Percentiles rank a stretch among this genome's conserved stretches.
Conservation (phyloP, 1,139 yeast genomes). For the Scheffersomyces parashehatae region DNA sequence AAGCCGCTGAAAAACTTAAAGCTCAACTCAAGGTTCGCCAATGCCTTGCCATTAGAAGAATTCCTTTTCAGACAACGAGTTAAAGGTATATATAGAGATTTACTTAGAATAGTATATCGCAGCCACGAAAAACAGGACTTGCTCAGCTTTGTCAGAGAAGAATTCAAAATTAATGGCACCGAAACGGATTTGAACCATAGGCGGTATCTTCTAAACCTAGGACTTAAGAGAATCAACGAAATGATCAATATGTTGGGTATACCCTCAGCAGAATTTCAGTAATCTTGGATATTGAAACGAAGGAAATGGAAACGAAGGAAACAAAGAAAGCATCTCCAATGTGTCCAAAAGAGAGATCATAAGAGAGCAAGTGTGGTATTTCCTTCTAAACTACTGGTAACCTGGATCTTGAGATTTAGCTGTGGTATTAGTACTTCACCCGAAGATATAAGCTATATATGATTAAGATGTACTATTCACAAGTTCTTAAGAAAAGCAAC, state of each 20-base stretch:
- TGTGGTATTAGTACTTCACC: no score
- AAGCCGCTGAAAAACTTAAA: no score
- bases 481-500: not conserved
- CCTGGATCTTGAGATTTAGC: no score
- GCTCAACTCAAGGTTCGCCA: not conserved
- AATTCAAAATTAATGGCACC: constrained; percentile 30
- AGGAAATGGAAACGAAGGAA: no score
- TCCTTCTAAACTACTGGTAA: no score
- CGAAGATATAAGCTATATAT: not conserved
- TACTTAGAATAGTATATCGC: constrained; percentile 34
- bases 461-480: not conserved
- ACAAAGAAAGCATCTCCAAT: no score
- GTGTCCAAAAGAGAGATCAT: no score
- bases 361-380: no score
- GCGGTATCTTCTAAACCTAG: constrained; percentile 39
- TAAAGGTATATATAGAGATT: constrained; percentile 32
- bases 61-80: constrained; percentile 41
- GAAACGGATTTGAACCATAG: constrained; percentile 37
- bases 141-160: constrained; percentile 32
- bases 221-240: constrained; percentile 27
- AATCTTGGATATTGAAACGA: not conserved
- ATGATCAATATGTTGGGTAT: constrained; percentile 22
- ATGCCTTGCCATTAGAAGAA: constrained; percentile 21
- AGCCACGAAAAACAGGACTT: constrained; percentile 42
- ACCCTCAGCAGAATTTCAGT: constrained; percentile 2